Evolutionary conservation across 1,139 yeast genomes (phyloP).

Genomic region (Eremothecium gossypii): DNA sequence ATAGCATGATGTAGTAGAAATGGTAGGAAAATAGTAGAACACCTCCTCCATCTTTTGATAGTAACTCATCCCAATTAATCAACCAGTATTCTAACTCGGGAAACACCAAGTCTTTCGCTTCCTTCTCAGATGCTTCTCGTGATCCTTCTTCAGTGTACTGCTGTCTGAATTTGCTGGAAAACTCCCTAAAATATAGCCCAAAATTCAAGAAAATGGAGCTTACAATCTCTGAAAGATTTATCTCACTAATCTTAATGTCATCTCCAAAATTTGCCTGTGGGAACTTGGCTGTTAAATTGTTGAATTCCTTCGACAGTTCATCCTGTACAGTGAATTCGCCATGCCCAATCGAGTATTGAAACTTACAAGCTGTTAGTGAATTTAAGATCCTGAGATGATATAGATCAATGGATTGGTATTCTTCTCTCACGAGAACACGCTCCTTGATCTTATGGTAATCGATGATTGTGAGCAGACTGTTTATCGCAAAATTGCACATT

Average conservation of each 20-base stretch:
- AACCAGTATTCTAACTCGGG: slow-evolving; percentile 36
- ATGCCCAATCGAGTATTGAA: slow-evolving; percentile 40
- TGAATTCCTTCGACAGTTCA: slow-evolving; percentile 26
- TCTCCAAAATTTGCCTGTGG: slow-evolving; percentile 42
- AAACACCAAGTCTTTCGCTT: slow-evolving; percentile 18
- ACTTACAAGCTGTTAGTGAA: slow-evolving; percentile 39
- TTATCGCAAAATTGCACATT: slow-evolving; percentile 40
- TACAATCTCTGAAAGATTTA: slow-evolving; percentile 34
- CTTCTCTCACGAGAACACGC: slow-evolving; percentile 27
- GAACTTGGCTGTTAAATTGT: slow-evolving; percentile 35
- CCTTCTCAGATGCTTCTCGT: background rate
- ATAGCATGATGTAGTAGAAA: slow-evolving; percentile 36
- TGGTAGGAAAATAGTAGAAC: slow-evolving; percentile 37
- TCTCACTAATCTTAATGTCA: slow-evolving; percentile 39
- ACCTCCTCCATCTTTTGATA: slow-evolving; percentile 38
- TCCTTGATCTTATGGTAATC: slow-evolving; percentile 35
- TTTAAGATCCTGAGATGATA: slow-evolving; percentile 45
- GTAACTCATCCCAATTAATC: slow-evolving; percentile 34
- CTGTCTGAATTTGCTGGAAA: slow-evolving; percentile 6
- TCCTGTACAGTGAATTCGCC: slow-evolving; percentile 30
- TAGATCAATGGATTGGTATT: slow-evolving; percentile 33
- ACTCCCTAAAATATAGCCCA: slow-evolving; percentile 17
- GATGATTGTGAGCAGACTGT: slow-evolving; percentile 37
- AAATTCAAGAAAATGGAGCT: slow-evolving; percentile 25
- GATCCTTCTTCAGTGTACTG: slow-evolving; percentile 5